phyloP scores from a whole-genome alignment of 2,329 filamentous ascomycete species.

The Aspergillus versicolor region DNA sequence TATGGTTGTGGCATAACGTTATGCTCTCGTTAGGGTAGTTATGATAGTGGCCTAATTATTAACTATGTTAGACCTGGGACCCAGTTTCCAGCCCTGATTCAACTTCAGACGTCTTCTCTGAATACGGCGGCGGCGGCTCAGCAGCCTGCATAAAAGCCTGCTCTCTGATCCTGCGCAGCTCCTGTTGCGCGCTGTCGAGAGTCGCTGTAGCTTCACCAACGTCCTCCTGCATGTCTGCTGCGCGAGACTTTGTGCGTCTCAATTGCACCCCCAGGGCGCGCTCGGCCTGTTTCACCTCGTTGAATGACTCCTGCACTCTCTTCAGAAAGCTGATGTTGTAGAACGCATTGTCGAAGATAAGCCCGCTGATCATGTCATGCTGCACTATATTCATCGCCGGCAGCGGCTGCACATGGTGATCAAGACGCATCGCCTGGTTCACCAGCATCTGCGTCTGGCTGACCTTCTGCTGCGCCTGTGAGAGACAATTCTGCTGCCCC shows the following conservation, averaged over 20 bases:
- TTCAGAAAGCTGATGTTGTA: neutral
- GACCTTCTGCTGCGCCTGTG: slow-evolving; percentile 3
- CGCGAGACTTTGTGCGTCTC: neutral
- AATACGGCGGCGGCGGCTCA: slow-evolving; percentile 4
- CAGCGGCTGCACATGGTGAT: neutral
- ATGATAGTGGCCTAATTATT: too few species aligned
- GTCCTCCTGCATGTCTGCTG: neutral
- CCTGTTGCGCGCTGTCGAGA: neutral
- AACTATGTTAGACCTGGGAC: too few species aligned
- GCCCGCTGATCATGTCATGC: neutral
- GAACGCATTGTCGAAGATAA: neutral
- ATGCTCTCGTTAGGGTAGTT: too few species aligned
- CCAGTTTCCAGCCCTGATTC: too few species aligned
- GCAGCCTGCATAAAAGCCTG: slow-evolving; percentile 5
- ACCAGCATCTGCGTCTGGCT: slow-evolving; percentile 6
- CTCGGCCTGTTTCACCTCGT: slow-evolving; percentile 1
- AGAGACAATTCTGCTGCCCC: neutral
- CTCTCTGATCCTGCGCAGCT: neutral
- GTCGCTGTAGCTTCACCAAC: neutral
- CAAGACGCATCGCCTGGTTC: neutral
- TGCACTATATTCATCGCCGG: slow-evolving; percentile 2
- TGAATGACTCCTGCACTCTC: neutral
- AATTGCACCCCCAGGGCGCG: neutral
- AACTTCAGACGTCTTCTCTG: neutral
- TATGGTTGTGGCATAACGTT: too few species aligned